phyloP scores from a whole-genome alignment of 148 eudicot genomes.

The Rhododendron griersonianum region DNA sequence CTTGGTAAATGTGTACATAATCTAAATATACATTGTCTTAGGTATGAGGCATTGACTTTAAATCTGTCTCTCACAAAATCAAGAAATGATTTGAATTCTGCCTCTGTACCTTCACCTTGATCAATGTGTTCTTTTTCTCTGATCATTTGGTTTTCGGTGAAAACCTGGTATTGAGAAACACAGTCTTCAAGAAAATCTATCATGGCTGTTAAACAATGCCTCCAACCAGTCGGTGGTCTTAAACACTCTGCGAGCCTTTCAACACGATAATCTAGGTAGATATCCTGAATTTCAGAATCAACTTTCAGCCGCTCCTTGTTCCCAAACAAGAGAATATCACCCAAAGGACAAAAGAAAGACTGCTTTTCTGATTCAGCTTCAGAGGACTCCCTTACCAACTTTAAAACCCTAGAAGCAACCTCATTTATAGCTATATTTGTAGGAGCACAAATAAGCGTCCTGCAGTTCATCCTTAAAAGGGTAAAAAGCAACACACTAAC shows the following conservation, averaged over 20 bases:
- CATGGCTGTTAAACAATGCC: constrained; percentile 38
- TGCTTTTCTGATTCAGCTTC: constrained; percentile 14
- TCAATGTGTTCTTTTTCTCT: constrained; percentile 12
- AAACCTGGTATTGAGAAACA: constrained; percentile 46
- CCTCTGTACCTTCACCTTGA: constrained; percentile 6
- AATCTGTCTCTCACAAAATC: constrained; percentile 40
- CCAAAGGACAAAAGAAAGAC: constrained; percentile 22
- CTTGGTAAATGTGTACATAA: constrained; percentile 52
- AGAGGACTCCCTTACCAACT: constrained; percentile 25
- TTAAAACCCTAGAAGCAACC: constrained; percentile 48
- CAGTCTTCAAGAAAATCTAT: constrained; percentile 54
- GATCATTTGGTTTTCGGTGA: constrained; percentile 41
- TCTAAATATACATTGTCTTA: constrained; percentile 36
- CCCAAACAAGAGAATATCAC: constrained; percentile 61
- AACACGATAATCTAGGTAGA: constrained; percentile 52
- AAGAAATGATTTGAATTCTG: constrained; percentile 37
- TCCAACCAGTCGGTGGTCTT: constrained; percentile 59
- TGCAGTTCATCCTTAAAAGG: constrained; percentile 30
- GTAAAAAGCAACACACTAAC: constrained; percentile 31
- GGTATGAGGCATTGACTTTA: constrained; percentile 19
- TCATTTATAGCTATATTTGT: constrained; percentile 51
- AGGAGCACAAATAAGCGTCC: constrained; percentile 48
- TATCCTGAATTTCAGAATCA: constrained; percentile 34
- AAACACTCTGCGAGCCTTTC: constrained; percentile 45
- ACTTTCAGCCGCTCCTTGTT: constrained; percentile 40